Base-by-base conservation (phyloP, 1,139 yeast genomes). In the Scheffersomyces parashehatae region DNA sequence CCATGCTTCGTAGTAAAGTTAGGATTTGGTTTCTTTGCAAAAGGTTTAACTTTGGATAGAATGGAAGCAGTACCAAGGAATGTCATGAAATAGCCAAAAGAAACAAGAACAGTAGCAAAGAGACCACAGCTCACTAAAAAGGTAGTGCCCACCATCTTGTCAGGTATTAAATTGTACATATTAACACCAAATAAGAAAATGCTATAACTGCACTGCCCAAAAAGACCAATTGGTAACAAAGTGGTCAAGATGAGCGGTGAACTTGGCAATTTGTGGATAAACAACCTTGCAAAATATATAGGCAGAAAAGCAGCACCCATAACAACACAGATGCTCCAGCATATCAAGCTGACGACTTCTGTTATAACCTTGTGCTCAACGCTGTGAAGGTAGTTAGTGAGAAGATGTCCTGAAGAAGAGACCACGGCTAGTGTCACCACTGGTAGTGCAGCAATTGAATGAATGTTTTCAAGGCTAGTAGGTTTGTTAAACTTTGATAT, bases 121-220 rank as follows among this genome's bases (percentile, higher is more conserved):
- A 31, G 35, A 7, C 24, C 35, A 31, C 35, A 31, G 24, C n/a
- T 31, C 6, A 31, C 35, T 11, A 31, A 31, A 9, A 31, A 31
- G 6, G 35, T 14, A 3, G 35, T 31, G 3, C 35, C 35, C 5
- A 31, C 24, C 16, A 31, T 20, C n/a, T 37, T 47, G 15, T 46
- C 38, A 29, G 42, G 12, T 5, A 50, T 37, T 32, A 64, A 43
- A 13, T 49, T 36, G 52, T 60, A 53, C 35, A 62, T 43, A 48
- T 73, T 70, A 24, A 62, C 58, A 4, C 89, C 88, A 53, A 85
- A 72, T 39, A 82, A 63, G 50, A 84, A 64, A n/a, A 85, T 72
- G 3, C 86, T 86, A 60, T 70, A 87, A 2, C 88, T 79, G 3
- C 95, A 95, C 65, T 89, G 97, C 15, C 97, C 96, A 58, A 86